Conservation (phyloP, 768 basidiomycete species). For the Mycena olivaceomarginata region DNA sequence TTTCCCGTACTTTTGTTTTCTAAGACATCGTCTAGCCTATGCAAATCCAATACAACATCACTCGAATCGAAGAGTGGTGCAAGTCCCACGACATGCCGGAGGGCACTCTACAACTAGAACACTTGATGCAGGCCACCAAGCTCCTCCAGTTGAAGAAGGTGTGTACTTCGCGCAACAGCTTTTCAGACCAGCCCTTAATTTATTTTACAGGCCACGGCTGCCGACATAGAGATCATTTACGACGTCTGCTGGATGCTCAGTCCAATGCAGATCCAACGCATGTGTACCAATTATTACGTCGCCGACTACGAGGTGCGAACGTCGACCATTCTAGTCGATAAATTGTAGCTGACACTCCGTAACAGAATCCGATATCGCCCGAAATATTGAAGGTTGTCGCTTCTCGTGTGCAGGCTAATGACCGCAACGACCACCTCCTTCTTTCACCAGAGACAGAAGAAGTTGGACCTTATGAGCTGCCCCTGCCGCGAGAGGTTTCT, state of each 20-base stretch:
- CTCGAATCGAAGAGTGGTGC: slow-evolving; percentile 98
- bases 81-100: slow-evolving; percentile 99
- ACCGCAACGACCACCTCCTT: slow-evolving; percentile 97
- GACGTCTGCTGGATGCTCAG: slow-evolving; percentile 99
- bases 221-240: slow-evolving; percentile 99
- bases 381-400: slow-evolving; percentile 98
- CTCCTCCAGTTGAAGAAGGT: slow-evolving; percentile 98
- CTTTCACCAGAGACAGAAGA: slow-evolving; percentile 98
- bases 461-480: slow-evolving; percentile 96
- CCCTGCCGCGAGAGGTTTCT: slow-evolving; percentile 94
- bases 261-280: slow-evolving; percentile 99
- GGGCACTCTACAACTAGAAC: slow-evolving; percentile 96
- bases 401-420: slow-evolving; percentile 95
- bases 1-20: background rate
- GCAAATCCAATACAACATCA: slow-evolving; percentile 99
- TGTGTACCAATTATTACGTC: slow-evolving; percentile 99
- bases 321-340: background rate
- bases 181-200: slow-evolving; percentile 20
- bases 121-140: slow-evolving; percentile 99
- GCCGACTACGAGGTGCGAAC: slow-evolving; percentile 95
- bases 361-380: slow-evolving; percentile 95
- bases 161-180: slow-evolving; percentile 30
- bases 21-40: slow-evolving; percentile 78
- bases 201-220: slow-evolving; percentile 83
- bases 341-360: slow-evolving; percentile 6